phyloP scores from a whole-genome alignment of 2,329 filamentous ascomycete species.

The Fulvia fulva region DNA sequence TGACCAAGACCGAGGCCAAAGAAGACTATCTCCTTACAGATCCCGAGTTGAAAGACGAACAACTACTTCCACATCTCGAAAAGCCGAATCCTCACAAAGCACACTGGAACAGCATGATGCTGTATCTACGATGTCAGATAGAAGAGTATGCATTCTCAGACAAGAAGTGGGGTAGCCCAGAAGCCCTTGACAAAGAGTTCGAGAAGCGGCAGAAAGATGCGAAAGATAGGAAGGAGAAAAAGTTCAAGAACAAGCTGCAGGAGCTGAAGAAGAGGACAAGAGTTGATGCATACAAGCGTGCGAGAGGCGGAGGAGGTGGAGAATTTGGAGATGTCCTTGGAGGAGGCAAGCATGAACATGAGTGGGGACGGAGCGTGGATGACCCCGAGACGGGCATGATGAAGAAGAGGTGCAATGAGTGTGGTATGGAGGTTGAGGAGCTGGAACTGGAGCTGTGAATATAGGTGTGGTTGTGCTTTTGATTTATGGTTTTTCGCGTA shows the following conservation, averaged over 20 bases:
- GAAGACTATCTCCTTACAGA: slow-evolving; percentile 96
- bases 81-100: slow-evolving; percentile 92
- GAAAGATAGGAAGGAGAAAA: slow-evolving; percentile 81
- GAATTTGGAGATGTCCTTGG: slow-evolving; percentile 72
- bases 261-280: slow-evolving; percentile 91
- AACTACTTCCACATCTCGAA: slow-evolving; percentile 80
- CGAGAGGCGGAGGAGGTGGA: slow-evolving; percentile 52
- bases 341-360: slow-evolving; percentile 76
- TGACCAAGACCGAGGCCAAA: slow-evolving; percentile 94
- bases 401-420: slow-evolving; percentile 68
- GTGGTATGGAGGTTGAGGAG: slow-evolving; percentile 66
- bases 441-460: slow-evolving; percentile 47
- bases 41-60: slow-evolving; percentile 83
- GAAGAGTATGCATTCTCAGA: slow-evolving; percentile 83
- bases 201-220: slow-evolving; percentile 72
- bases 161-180: slow-evolving; percentile 84
- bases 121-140: slow-evolving; percentile 89
- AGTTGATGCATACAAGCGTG: slow-evolving; percentile 81
- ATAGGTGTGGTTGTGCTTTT: background rate
- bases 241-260: slow-evolving; percentile 83
- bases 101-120: slow-evolving; percentile 98
- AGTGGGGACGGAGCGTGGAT: slow-evolving; percentile 65
- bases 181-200: slow-evolving; percentile 84
- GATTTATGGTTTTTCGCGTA: slow-evolving; percentile 12
- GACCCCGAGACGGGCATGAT: slow-evolving; percentile 66